Percentiles rank a stretch among this genome's conserved stretches.
These are phyloP conservation scores for Thelonectria discophora DNA, from an alignment of 2,329 filamentous ascomycete genomes.

Conservation along the genomic window DNA sequence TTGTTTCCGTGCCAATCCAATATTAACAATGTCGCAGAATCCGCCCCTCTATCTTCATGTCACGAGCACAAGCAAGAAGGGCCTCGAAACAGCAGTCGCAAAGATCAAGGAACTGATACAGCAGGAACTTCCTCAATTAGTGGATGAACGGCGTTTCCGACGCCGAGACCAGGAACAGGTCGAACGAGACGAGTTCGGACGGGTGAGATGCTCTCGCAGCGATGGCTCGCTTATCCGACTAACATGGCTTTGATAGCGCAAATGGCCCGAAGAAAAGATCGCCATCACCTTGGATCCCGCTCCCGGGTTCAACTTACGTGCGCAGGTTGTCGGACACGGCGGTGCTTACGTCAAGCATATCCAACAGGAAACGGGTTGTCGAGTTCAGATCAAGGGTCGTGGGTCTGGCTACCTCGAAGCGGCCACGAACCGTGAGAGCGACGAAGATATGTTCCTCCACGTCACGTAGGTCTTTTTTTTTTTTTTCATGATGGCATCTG, in stretches of 20 bases:
- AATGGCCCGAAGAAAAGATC: slow-evolving; percentile 98
- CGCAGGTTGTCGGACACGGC: slow-evolving; percentile 93
- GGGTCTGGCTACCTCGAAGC: slow-evolving; percentile 94
- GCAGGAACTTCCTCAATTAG: slow-evolving; percentile 92
- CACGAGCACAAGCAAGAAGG: slow-evolving; percentile 89
- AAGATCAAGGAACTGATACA: slow-evolving; percentile 97
- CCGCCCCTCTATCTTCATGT: slow-evolving; percentile 95
- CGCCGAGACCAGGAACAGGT: slow-evolving; percentile 82
- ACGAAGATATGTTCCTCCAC: slow-evolving; percentile 96
- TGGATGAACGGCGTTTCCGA: slow-evolving; percentile 92
- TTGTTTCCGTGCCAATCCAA: not conserved
- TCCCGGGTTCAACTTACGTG: slow-evolving; percentile 93
- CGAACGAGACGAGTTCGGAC: slow-evolving; percentile 89
- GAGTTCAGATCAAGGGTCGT: slow-evolving; percentile 97
- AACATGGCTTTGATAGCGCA: slow-evolving; percentile 70
- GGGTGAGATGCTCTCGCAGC: slow-evolving; percentile 63
- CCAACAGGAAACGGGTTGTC: slow-evolving; percentile 91
- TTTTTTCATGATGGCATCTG: not conserved
- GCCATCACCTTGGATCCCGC: slow-evolving; percentile 90
- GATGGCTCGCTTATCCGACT: slow-evolving; percentile 4
- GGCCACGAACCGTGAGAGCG: slow-evolving; percentile 87
- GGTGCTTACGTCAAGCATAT: slow-evolving; percentile 98
- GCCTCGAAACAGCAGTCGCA: slow-evolving; percentile 85
- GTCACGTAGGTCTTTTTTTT: slow-evolving; percentile 76
- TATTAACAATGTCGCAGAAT: slow-evolving; percentile 63